These are phyloP conservation scores for Lepidium campestre DNA, from an alignment of 441 rosid genomes.

Conservation along the genomic window DNA sequence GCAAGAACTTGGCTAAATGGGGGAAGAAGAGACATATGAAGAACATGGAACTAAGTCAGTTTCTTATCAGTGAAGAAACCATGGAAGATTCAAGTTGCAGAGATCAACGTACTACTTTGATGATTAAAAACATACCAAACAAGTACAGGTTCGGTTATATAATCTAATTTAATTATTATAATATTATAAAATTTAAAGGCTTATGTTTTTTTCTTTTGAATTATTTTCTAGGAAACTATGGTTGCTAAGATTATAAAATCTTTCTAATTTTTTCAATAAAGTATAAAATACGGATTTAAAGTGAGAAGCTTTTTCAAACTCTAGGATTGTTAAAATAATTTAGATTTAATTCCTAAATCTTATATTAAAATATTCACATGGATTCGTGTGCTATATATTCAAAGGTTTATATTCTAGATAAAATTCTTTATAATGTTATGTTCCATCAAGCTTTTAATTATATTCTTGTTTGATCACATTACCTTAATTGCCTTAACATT, in stretches of 20 bases:
- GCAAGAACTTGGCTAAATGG: slow-evolving; percentile 36
- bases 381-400: slow-evolving; percentile 23
- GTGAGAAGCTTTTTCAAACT: slow-evolving; percentile 13
- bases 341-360: slow-evolving; percentile 2
- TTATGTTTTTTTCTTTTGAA: not conserved
- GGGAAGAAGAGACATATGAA: slow-evolving; percentile 52
- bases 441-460: slow-evolving; percentile 26
- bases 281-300: slow-evolving; percentile 1
- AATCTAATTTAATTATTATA: not conserved
- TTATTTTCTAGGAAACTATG: not conserved
- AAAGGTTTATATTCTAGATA: slow-evolving; percentile 31
- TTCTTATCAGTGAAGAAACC: slow-evolving; percentile 58
- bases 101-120: slow-evolving; percentile 85
- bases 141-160: slow-evolving; percentile 66
- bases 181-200: not conserved
- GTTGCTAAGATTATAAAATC: not conserved
- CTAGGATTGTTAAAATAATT: slow-evolving; percentile 15
- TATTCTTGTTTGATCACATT: slow-evolving; percentile 17
- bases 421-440: slow-evolving; percentile 22
- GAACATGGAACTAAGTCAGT: slow-evolving; percentile 56
- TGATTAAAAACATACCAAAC: slow-evolving; percentile 99
- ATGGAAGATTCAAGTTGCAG: slow-evolving; percentile 44
- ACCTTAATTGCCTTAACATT: slow-evolving; percentile 22
- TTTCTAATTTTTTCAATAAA: slow-evolving; percentile 1
- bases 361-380: slow-evolving; percentile 24